A percentile compares a stretch with the other conserved stretches of the same genome.
Evolutionary conservation across 768 basidiomycete species (phyloP).

Genomic region (Kwoniella europaea): DNA sequence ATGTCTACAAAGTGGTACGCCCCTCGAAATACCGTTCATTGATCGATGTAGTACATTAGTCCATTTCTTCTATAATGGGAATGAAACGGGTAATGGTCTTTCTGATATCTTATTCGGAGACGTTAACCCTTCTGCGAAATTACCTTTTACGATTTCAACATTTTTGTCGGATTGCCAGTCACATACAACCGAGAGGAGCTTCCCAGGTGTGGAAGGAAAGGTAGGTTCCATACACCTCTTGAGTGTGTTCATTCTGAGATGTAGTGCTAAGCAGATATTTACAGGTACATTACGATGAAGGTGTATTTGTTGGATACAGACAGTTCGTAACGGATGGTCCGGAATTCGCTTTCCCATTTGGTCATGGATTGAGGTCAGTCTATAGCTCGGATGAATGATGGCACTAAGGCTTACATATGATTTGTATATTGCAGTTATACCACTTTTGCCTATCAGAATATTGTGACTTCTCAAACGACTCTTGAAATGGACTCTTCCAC

Average conservation of each 20-base stretch:
- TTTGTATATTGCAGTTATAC: constrained; percentile 62
- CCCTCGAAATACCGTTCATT: constrained; percentile 74
- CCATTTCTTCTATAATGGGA: constrained; percentile 60
- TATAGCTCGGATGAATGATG: no score
- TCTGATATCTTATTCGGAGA: constrained; percentile 47
- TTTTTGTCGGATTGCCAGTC: constrained; percentile 63
- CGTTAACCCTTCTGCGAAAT: constrained; percentile 41
- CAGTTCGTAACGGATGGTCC: constrained; percentile 65
- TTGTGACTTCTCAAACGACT: constrained; percentile 41
- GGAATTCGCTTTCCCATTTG: constrained; percentile 70
- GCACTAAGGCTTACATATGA: not conserved
- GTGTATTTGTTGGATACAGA: constrained; percentile 60
- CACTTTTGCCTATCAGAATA: constrained; percentile 65
- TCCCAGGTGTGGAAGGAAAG: constrained; percentile 1
- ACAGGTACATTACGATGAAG: constrained; percentile 44
- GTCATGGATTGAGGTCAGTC: constrained; percentile 68
- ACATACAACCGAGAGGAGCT: not conserved
- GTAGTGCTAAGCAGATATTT: not conserved
- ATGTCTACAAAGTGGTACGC: constrained; percentile 14
- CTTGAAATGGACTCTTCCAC: not conserved
- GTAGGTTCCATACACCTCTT: not conserved
- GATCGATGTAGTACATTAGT: constrained; percentile 64
- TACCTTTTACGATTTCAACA: constrained; percentile 62
- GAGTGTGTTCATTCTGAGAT: not conserved
- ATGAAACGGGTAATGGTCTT: constrained; percentile 41